These are phyloP conservation scores for Aegilops sharonensis DNA, from an alignment of 176 grass and related monocot species.

Conservation along the genomic window DNA sequence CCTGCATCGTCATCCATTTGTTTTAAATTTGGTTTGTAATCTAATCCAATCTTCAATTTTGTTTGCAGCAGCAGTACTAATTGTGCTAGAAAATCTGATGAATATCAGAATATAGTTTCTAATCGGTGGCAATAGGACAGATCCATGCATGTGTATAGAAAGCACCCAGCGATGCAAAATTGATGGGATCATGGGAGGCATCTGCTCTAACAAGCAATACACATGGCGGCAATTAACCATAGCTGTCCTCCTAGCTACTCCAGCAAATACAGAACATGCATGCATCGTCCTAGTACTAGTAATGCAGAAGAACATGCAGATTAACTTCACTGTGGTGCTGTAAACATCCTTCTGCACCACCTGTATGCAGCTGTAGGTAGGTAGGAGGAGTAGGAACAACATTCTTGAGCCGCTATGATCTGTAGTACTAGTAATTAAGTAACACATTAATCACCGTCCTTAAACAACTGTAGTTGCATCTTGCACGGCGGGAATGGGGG, in stretches of 20 bases:
- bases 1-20: too few relatives aligned
- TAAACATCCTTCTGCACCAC: not conserved
- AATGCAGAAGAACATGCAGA: too few relatives aligned
- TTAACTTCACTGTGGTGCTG: not conserved
- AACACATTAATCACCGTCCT: not conserved
- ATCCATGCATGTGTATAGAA: not conserved
- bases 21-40: too few relatives aligned
- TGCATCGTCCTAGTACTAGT: too few relatives aligned
- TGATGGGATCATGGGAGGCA: slow-evolving; percentile 23
- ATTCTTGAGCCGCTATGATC: slow-evolving; percentile 13
- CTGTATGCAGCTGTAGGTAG: not conserved
- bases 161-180: not conserved
- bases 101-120: too few relatives aligned
- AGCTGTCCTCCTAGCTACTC: not conserved
- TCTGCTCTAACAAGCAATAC: slow-evolving; percentile 7
- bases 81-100: too few relatives aligned
- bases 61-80: too few relatives aligned
- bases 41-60: too few relatives aligned
- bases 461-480: too few relatives aligned
- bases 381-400: not conserved
- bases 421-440: too few relatives aligned
- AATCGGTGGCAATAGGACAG: not conserved
- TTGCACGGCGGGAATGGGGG: too few relatives aligned
- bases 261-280: too few relatives aligned
- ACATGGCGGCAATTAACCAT: not conserved